Conservation (phyloP, 768 basidiomycete genomes). For the Pulveroboletus sp. region DNA sequence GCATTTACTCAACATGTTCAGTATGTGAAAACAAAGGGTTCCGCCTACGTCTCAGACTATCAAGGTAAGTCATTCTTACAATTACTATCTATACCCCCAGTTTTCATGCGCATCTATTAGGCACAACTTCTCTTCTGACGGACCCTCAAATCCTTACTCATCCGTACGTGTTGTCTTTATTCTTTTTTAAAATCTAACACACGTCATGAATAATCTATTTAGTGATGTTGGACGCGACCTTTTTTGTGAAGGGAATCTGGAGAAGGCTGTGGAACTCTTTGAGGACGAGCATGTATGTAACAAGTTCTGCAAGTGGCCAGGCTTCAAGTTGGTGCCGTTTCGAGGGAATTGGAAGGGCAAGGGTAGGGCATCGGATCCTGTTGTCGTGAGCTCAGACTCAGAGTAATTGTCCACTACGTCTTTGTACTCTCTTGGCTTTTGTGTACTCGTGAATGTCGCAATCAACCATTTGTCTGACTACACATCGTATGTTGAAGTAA, state of each 20-base stretch:
- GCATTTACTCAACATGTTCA: neutral
- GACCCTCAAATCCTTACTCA: neutral
- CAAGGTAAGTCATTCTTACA: neutral
- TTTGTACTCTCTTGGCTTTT: no score
- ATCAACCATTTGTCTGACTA: no score
- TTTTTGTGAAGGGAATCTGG: conserved; percentile 9
- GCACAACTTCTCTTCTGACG: neutral
- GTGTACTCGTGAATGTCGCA: no score
- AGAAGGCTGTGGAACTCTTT: conserved; percentile 2
- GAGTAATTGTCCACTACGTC: no score
- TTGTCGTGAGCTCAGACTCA: no score
- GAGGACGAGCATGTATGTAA: conserved; percentile 7
- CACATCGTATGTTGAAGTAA: no score
- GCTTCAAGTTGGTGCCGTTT: neutral
- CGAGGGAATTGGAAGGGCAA: neutral
- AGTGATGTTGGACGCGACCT: neutral
- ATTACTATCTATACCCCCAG: no score
- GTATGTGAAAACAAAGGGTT: neutral
- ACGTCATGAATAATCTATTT: no score
- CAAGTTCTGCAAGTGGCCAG: conserved; percentile 9
- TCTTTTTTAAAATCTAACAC: no score
- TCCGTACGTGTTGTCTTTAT: neutral
- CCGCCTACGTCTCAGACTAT: neutral
- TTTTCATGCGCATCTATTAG: neutral
- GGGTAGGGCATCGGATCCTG: neutral